A percentile compares a stretch with the other conserved stretches of the same genome.
Evolutionary conservation across 768 basidiomycete genomes (phyloP).

Genomic region (Hypsizygus marmoreus): DNA sequence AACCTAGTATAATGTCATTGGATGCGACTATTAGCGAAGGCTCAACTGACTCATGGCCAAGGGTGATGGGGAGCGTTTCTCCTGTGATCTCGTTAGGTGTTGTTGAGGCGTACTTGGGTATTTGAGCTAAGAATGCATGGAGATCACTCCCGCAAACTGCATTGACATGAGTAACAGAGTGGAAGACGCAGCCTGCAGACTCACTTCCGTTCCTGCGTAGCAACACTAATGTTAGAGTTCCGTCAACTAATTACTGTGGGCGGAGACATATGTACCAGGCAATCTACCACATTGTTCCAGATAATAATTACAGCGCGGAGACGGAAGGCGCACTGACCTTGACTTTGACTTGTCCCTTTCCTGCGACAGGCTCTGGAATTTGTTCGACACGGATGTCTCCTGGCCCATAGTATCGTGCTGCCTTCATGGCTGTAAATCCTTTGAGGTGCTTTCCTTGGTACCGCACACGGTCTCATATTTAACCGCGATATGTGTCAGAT

Average conservation of each 20-base stretch:
- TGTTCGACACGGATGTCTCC: conserved; percentile 46
- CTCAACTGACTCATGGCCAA: conserved; percentile 46
- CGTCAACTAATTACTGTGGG: too few relatives aligned
- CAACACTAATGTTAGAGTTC: background rate
- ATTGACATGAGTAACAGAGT: background rate
- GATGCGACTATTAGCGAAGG: conserved; percentile 1
- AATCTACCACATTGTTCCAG: conserved; percentile 15
- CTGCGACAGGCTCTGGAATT: conserved; percentile 36
- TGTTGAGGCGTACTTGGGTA: conserved; percentile 32
- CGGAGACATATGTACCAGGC: conserved; percentile 24
- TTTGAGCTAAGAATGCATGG: conserved; percentile 38
- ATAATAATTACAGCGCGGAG: conserved; percentile 3
- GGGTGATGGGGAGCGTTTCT: conserved; percentile 39
- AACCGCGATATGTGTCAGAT: too few relatives aligned
- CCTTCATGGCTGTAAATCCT: conserved; percentile 41
- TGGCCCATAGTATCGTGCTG: conserved; percentile 46
- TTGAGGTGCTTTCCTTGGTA: too few relatives aligned
- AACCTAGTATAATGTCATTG: conserved; percentile 21
- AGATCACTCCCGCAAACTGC: conserved; percentile 51
- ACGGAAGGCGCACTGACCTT: conserved; percentile 30
- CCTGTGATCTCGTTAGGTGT: conserved; percentile 38
- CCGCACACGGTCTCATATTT: too few relatives aligned
- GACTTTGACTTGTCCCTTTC: conserved; percentile 43
- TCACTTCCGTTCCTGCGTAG: conserved; percentile 33
- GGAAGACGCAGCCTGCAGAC: conserved; percentile 9